Base-by-base conservation (phyloP, 179 eudicot species). In the Camellia oleifera region DNA sequence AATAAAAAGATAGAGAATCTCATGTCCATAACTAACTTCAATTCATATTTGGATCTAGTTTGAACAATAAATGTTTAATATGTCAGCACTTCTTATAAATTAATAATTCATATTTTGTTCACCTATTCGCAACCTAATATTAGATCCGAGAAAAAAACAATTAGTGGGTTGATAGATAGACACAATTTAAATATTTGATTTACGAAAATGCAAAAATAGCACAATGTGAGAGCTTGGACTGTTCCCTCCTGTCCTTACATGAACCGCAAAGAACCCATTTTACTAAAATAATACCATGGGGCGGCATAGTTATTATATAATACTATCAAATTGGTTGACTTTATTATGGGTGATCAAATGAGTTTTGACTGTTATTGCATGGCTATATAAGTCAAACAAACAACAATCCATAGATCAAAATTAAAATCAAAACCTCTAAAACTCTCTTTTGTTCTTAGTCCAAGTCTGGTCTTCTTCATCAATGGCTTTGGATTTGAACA, bases 401-500 rank as follows among this genome's bases (percentile, higher is more conserved):
- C 77, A 61, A 10, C 14, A 14, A 50, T 12, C 18, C 44, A 60
- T 11, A 32, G 13, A 15, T 14, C 44, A 48, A 20, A 18, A 14
- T 46, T 56, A 46, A 78, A 32, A 48, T 2, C 73, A 80, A 44
- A 44, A 60, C 8, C 53, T 61, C 15, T 70, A 56, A 0, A 74
- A 12, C 57, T 66, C 45, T 26, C 2, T 32, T 32, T 32, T 14
- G 12, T 40, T 53, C 17, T 23, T 5, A 26, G 53, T 54, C 46
- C 60, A 4, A 14, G 42, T 46, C 74, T 15, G 74, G 75, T 32
- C 69, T 79, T 32, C 69, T 79, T 76, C 52, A 44, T 32, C 78
- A 54, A 76, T 72, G 83, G 78, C 64, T 44, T 7, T 74, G 46
- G 57, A 71, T 74, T 76, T 77, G 74, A 72, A 14, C 40, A 32